Evolutionary conservation across 2,329 filamentous ascomycete species (phyloP).

Genomic region (Hymenoscyphus fraxineus): DNA sequence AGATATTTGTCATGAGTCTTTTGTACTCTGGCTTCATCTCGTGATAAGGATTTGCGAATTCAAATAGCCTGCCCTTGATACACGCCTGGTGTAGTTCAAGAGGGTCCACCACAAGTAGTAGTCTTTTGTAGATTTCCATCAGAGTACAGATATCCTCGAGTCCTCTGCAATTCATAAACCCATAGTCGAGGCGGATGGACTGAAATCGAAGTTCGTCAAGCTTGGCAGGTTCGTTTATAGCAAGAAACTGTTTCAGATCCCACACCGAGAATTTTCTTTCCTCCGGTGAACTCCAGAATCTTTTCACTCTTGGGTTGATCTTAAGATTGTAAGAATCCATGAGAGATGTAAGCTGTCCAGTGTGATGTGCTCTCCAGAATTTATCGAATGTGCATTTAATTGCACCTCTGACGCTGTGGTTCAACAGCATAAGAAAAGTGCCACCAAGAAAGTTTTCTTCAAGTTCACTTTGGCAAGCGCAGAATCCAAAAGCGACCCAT

Average conservation of each 20-base stretch:
- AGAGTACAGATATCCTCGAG: slow-evolving; percentile 31
- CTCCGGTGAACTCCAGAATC: slow-evolving; percentile 7
- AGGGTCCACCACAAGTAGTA: slow-evolving; percentile 25
- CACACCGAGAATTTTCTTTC: slow-evolving; percentile 27
- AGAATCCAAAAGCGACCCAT: slow-evolving; percentile 13
- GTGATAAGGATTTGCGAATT: slow-evolving; percentile 23
- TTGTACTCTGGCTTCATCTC: slow-evolving; percentile 24
- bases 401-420: not conserved
- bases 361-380: slow-evolving; percentile 33
- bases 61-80: slow-evolving; percentile 27
- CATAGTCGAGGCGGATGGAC: slow-evolving; percentile 27
- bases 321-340: slow-evolving; percentile 29
- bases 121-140: slow-evolving; percentile 30
- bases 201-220: slow-evolving; percentile 11
- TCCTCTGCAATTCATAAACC: slow-evolving; percentile 30
- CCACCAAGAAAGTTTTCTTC: slow-evolving; percentile 4
- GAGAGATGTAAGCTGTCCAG: slow-evolving; percentile 28
- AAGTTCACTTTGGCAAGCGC: not conserved
- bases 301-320: slow-evolving; percentile 9
- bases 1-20: slow-evolving; percentile 28
- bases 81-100: slow-evolving; percentile 30
- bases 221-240: slow-evolving; percentile 19
- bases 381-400: slow-evolving; percentile 23
- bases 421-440: slow-evolving; percentile 4
- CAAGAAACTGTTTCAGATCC: slow-evolving; percentile 32